Conservation (phyloP, 345 rosid genomes). For the Rhizophora apiculata region DNA sequence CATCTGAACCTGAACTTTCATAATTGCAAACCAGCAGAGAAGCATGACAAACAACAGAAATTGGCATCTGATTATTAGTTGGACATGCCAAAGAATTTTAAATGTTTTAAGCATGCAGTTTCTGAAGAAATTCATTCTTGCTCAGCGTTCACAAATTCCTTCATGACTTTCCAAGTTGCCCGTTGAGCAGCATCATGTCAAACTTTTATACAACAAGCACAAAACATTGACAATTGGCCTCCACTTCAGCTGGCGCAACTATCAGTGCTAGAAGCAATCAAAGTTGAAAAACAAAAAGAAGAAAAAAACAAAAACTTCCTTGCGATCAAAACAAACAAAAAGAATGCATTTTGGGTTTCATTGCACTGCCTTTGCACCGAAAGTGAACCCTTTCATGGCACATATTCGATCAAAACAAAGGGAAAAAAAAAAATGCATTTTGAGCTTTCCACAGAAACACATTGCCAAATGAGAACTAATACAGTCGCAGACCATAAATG, state of each 20-base stretch:
- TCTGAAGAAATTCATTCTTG: background rate
- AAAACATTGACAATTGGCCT: background rate
- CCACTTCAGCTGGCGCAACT: background rate
- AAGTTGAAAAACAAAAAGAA: background rate
- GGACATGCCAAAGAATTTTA: background rate
- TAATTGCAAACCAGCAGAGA: background rate
- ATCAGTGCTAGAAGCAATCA: background rate
- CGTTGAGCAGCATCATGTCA: background rate
- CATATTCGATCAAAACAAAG: too few species aligned
- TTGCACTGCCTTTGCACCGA: background rate
- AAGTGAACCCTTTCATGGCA: too few species aligned
- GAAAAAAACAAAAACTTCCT: background rate
- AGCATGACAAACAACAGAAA: background rate
- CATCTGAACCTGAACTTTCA: background rate
- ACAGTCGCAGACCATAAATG: background rate
- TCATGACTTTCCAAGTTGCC: background rate
- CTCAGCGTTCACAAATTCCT: background rate
- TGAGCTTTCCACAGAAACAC: slow-evolving; percentile 9
- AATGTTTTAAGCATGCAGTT: background rate
- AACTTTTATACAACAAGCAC: background rate
- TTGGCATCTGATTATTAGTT: background rate
- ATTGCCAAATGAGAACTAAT: background rate
- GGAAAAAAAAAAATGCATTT: too few species aligned
- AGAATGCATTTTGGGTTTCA: background rate
- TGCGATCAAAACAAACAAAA: slow-evolving; percentile 1